Evolutionary conservation across 495 filamentous ascomycete genomes (phyloP).

Genomic region (Aspergillus indologenus): DNA sequence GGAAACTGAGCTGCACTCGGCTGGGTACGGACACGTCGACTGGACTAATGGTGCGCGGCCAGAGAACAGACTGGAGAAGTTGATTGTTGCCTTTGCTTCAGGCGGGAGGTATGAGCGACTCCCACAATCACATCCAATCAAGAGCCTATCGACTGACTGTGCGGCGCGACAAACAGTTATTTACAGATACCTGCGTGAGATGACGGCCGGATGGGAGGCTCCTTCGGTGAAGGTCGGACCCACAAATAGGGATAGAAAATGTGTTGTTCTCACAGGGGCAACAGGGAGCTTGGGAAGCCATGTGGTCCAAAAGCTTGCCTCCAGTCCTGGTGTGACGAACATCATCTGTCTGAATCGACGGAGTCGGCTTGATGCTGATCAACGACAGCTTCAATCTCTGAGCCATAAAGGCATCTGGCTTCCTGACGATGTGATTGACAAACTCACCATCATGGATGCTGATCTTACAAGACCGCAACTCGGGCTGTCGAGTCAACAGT

Average conservation of each 20-base stretch:
- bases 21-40: background rate
- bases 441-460: slow-evolving; percentile 19
- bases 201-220: background rate
- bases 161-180: background rate
- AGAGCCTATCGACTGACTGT: background rate
- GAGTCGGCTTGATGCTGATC: background rate
- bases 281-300: slow-evolving; percentile 48
- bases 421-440: slow-evolving; percentile 44
- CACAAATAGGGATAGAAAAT: background rate
- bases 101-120: background rate
- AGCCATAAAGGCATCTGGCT: slow-evolving; percentile 36
- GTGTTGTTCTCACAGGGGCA: slow-evolving; percentile 45
- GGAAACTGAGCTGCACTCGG: background rate
- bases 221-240: background rate
- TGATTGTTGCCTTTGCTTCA: background rate
- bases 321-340: background rate
- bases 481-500: slow-evolving; percentile 39
- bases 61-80: background rate
- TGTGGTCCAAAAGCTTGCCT: slow-evolving; percentile 28
- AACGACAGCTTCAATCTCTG: slow-evolving; percentile 9
- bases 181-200: background rate
- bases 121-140: background rate
- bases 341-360: slow-evolving; percentile 11
- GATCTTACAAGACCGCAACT: slow-evolving; percentile 34
- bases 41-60: background rate